Evolutionary conservation across 306 rosid genomes (phyloP).

Genomic region (Vigna radiata): DNA sequence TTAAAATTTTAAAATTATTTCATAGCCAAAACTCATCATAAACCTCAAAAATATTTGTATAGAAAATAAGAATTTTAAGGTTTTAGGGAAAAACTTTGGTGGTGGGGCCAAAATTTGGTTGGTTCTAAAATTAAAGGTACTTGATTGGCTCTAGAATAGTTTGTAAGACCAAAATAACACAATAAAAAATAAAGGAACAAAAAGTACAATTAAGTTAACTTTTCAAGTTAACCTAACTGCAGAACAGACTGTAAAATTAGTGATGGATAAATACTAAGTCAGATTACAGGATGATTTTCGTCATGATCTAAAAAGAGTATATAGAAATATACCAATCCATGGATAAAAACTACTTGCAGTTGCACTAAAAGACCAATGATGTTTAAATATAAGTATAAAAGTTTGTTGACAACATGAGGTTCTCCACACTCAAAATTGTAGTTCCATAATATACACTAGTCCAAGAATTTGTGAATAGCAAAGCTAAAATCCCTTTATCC

Average conservation of each 20-base stretch:
- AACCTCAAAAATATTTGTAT: no score
- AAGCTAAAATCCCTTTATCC: neutral
- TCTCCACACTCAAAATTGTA: neutral
- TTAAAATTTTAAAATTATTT: no score
- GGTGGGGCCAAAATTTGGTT: neutral
- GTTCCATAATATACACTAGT: slow-evolving; percentile 8
- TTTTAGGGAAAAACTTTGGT: neutral
- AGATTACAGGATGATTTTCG: slow-evolving; percentile 13
- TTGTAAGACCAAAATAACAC: neutral
- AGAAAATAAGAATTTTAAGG: no score
- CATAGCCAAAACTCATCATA: no score
- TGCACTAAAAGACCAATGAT: slow-evolving; percentile 12
- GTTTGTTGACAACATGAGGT: slow-evolving; percentile 12
- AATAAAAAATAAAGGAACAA: neutral
- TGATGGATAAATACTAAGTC: neutral
- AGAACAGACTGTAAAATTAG: neutral
- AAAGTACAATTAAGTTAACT: neutral
- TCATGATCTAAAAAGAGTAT: neutral
- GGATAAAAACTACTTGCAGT: neutral
- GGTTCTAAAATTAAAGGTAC: neutral
- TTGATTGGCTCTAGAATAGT: neutral
- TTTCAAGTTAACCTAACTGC: neutral
- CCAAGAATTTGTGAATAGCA: neutral
- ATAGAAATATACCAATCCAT: neutral
- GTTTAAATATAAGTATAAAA: neutral